Conservation (phyloP, 371 early-diverging fungal species). For the Haplosporangium sp. region DNA sequence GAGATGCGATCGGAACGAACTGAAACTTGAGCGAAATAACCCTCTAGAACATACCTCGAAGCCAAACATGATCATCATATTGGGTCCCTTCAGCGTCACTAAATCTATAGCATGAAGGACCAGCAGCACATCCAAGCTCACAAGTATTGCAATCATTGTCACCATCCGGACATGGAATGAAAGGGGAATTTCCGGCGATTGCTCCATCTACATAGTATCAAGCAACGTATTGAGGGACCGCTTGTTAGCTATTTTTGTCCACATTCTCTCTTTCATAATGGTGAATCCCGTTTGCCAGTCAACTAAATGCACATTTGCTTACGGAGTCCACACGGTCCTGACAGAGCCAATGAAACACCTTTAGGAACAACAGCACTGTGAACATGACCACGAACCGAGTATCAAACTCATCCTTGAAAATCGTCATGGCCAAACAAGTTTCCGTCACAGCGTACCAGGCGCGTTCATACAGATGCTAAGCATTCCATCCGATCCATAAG, state of each 20-base stretch:
- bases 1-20: too few relatives aligned
- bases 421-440: conserved; percentile 94
- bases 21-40: too few relatives aligned
- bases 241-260: too few relatives aligned
- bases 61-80: conserved; percentile 96
- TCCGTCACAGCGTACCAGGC: conserved; percentile 97
- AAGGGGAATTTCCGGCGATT: conserved; percentile 72
- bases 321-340: conserved; percentile 94
- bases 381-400: conserved; percentile 85
- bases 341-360: conserved; percentile 96
- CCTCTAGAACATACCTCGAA: conserved; percentile 81
- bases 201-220: conserved; percentile 79
- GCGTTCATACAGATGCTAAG: conserved; percentile 92
- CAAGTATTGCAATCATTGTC: conserved; percentile 71
- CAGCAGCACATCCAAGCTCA: conserved; percentile 75
- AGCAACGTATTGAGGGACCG: too few relatives aligned
- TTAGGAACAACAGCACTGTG: conserved; percentile 84
- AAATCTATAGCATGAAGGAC: conserved; percentile 74
- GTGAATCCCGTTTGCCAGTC: too few relatives aligned
- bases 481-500: conserved; percentile 2
- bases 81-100: conserved; percentile 74
- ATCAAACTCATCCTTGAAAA: conserved; percentile 95
- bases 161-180: conserved; percentile 78
- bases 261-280: too few relatives aligned
- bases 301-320: conserved; percentile 54